These are phyloP conservation scores for Chlorophyllum brunneum DNA, from an alignment of 768 basidiomycete genomes.

Conservation along the genomic window DNA sequence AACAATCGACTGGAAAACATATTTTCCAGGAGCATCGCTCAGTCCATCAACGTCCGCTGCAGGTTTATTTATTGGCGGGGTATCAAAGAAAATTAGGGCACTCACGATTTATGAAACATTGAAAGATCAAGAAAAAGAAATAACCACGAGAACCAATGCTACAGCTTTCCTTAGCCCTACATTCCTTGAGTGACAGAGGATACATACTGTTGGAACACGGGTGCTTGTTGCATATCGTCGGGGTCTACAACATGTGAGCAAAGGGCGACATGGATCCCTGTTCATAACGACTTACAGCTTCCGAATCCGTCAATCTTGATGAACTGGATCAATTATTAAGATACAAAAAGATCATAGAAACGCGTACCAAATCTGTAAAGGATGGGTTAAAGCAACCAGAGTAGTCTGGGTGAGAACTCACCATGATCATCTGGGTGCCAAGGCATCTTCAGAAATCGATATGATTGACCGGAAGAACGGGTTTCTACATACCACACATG, in stretches of 20 bases:
- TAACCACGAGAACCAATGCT: slow-evolving; percentile 85
- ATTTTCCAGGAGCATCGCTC: slow-evolving; percentile 53
- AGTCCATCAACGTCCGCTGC: slow-evolving; percentile 73
- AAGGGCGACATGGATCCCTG: background rate
- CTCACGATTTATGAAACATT: slow-evolving; percentile 81
- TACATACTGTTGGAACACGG: slow-evolving; percentile 66
- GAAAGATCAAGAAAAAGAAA: slow-evolving; percentile 93
- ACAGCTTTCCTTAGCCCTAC: background rate
- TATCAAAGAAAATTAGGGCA: background rate
- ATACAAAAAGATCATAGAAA: slow-evolving; percentile 16
- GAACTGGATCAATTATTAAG: background rate
- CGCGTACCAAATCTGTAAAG: background rate
- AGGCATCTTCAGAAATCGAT: background rate
- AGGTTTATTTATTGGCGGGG: background rate
- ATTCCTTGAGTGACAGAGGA: background rate
- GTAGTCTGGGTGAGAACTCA: slow-evolving; percentile 30
- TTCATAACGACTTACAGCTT: slow-evolving; percentile 55
- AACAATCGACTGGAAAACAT: slow-evolving; percentile 68
- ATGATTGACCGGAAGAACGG: background rate
- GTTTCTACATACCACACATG: slow-evolving; percentile 61
- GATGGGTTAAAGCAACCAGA: background rate
- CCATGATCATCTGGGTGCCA: slow-evolving; percentile 70
- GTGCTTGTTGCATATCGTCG: slow-evolving; percentile 68
- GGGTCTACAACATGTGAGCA: slow-evolving; percentile 54
- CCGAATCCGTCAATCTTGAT: slow-evolving; percentile 76